Evolutionary conservation across 441 rosid genomes (phyloP), one percentile per base, ranked within the genome.

Genomic region (Pelargonium citronellum): DNA sequence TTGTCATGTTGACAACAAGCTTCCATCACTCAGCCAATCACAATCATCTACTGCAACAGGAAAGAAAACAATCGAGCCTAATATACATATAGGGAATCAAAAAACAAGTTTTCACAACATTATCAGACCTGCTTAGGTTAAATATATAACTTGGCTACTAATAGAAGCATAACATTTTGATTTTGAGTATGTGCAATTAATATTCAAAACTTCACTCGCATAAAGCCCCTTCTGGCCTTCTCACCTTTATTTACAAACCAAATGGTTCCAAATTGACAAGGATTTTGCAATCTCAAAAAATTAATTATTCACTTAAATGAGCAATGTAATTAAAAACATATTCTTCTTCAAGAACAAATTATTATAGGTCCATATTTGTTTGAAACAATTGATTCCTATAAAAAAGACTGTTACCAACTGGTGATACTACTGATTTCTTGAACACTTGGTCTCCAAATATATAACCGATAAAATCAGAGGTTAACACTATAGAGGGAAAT

Each of bases 21-120:
- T 55, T 19, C 62, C 62, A 55, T 17, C 19, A 55, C 62, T 9
- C 62, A 55, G 62, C 19, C 62, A 55, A 55, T 17, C 62, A 55
- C 24, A 55, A 5, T 17, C 7, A 10, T 55, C 24, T 10, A 58
- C 64, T 19, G 34, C 20, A 58, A 58, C 27, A 58, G 34, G 64
- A 58, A 58, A 58, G 64, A 58, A 19, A 58, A 58, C 13, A 20
- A 2, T 30, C 13, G 10, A 8, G n/a, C 12, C 34, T 58, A 58
- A 20, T 7, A 58, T 20, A 24, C 24, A 57, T 19, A 8, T 19
- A 58, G 13, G 6, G 34, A 19, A 13, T 20, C 34, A 19, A 9
- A 20, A 27, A 58, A 19, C 12, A 19, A 8, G 46, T 30, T 58
- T 58, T 20, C 5, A 3, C 13, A 19, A 20, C 17, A 20, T 17